These are phyloP conservation scores for Lathyrus aphaca DNA, from an alignment of 306 rosid genomes.

Conservation along the genomic window DNA sequence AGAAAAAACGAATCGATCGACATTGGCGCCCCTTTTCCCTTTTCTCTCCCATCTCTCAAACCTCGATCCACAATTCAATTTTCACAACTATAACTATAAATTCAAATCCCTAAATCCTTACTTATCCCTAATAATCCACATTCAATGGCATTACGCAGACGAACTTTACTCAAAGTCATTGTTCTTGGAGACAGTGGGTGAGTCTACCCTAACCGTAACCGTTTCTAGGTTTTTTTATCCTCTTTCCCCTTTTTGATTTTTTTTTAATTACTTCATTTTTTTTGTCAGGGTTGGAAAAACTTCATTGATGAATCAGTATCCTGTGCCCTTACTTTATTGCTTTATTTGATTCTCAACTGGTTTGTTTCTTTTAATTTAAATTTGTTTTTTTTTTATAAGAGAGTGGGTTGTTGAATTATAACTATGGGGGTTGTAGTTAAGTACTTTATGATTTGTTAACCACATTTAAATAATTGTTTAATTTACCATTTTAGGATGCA, in stretches of 20 bases:
- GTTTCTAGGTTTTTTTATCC: slow-evolving; percentile 28
- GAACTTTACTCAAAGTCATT: slow-evolving; percentile 95
- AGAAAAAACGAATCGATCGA: no score
- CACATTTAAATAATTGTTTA: background rate
- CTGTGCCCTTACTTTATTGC: slow-evolving; percentile 29
- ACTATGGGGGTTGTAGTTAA: background rate
- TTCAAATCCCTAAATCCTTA: background rate
- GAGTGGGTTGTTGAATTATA: background rate
- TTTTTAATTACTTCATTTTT: slow-evolving; percentile 4
- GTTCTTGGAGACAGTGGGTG: slow-evolving; percentile 97
- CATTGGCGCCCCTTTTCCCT: no score
- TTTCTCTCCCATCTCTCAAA: no score
- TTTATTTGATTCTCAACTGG: background rate
- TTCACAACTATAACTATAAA: no score
- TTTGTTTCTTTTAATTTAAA: background rate
- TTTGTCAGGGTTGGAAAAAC: slow-evolving; percentile 88
- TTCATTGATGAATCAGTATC: slow-evolving; percentile 97
- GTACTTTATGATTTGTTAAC: background rate
- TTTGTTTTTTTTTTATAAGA: background rate
- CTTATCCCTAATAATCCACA: background rate
- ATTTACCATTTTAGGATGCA: background rate
- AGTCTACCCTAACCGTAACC: slow-evolving; percentile 29
- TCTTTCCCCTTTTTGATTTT: background rate
- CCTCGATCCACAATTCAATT: no score
- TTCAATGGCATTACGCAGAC: slow-evolving; percentile 66